A percentile compares a stretch with the other conserved stretches of the same genome.
These are phyloP conservation scores for Wickerhamomyces alni DNA, from an alignment of 805 yeast genomes.

Conservation along the genomic window DNA sequence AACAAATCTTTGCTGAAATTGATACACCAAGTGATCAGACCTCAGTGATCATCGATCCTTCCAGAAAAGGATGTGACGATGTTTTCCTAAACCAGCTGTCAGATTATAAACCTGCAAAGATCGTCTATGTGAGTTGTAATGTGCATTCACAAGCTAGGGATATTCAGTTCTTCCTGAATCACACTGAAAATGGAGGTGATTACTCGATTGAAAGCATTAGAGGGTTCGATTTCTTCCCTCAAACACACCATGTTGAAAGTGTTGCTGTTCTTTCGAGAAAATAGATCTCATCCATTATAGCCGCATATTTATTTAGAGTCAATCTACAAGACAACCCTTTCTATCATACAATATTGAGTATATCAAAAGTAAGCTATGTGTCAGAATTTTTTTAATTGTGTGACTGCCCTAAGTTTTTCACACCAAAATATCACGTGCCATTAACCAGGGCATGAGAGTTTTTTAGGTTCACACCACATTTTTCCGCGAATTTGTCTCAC, in stretches of 20 bases:
- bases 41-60: constrained; percentile 91
- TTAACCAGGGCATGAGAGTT: constrained; percentile 3
- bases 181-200: constrained; percentile 52
- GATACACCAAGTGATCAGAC: constrained; percentile 73
- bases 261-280: constrained; percentile 60
- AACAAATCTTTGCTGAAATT: constrained; percentile 73
- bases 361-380: too few species aligned
- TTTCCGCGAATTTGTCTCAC: background rate
- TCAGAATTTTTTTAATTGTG: too few species aligned
- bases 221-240: constrained; percentile 97
- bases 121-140: constrained; percentile 95
- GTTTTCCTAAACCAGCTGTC: constrained; percentile 81
- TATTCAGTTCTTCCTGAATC: constrained; percentile 69
- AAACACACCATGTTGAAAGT: constrained; percentile 88
- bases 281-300: background rate
- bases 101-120: constrained; percentile 73
- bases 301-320: too few species aligned
- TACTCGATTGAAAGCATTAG: constrained; percentile 77
- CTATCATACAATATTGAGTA: too few species aligned
- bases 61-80: constrained; percentile 94
- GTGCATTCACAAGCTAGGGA: constrained; percentile 98
- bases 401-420: background rate
- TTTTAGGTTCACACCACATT: background rate
- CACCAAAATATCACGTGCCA: constrained; percentile 5
- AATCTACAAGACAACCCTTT: too few species aligned